Conservation (phyloP, 73 alveolate genomes). For the Paramecium sexaurelia region DNA sequence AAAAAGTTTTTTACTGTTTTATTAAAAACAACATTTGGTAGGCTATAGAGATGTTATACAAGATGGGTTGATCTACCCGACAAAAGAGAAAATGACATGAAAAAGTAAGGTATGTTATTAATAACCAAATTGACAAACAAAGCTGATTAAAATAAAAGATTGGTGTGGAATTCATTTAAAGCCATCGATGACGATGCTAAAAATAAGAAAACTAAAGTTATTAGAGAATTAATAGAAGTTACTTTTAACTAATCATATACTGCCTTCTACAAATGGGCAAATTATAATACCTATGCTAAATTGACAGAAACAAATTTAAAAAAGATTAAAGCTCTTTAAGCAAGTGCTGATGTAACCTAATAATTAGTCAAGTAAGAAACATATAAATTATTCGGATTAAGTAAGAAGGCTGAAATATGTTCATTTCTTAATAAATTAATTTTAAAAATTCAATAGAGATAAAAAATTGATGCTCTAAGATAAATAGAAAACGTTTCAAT, state of each 20-base stretch:
- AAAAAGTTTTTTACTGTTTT: constrained; percentile 14
- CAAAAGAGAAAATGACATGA: constrained; percentile 11
- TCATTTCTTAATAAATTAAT: not conserved
- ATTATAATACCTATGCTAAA: constrained; percentile 28
- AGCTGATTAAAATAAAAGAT: not conserved
- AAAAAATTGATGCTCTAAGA: not conserved
- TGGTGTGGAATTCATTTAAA: constrained; percentile 28
- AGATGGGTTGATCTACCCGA: constrained; percentile 38
- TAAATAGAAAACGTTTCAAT: not conserved
- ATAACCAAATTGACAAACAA: constrained; percentile 29
- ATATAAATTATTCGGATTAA: not conserved
- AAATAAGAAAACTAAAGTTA: constrained; percentile 40
- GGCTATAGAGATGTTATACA: constrained; percentile 13
- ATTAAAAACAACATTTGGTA: not conserved
- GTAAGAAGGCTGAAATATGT: not conserved
- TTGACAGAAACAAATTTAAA: constrained; percentile 10
- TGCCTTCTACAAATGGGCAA: constrained; percentile 47
- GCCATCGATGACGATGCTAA: not conserved
- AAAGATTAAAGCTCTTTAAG: not conserved
- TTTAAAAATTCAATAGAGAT: not conserved
- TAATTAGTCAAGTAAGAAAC: not conserved
- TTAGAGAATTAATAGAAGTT: constrained; percentile 36
- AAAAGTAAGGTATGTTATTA: not conserved
- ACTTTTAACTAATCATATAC: constrained; percentile 10
- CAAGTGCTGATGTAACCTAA: not conserved